Conservation (phyloP, 306 rosid species). For the Vachellia pachyceras region DNA sequence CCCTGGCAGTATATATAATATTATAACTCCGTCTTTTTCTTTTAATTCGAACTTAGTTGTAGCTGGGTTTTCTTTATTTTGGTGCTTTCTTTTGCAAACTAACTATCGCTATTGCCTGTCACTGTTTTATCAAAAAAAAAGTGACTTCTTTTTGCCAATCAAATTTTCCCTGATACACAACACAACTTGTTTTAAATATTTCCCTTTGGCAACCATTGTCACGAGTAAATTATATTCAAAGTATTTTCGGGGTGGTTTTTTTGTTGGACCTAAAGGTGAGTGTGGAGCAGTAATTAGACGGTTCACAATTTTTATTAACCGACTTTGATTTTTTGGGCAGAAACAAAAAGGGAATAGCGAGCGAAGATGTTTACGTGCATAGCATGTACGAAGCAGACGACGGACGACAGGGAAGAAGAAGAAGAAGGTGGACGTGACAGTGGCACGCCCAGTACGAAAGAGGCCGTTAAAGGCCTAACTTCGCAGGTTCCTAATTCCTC, state of each 20-base stretch:
- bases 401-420: conserved; percentile 59
- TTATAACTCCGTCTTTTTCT: not conserved
- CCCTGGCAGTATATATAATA: conserved; percentile 19
- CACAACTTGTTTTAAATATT: not conserved
- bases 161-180: not conserved
- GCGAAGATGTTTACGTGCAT: conserved; percentile 89
- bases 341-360: conserved; percentile 8
- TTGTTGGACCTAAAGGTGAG: not conserved
- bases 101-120: conserved; percentile 31
- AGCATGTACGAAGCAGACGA: conserved; percentile 75
- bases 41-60: conserved; percentile 5
- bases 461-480: conserved; percentile 95
- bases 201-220: conserved; percentile 10
- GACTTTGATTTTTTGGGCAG: conserved; percentile 42
- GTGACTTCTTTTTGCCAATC: conserved; percentile 28
- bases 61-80: conserved; percentile 18
- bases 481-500: conserved; percentile 68
- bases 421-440: conserved; percentile 68
- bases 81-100: conserved; percentile 10
- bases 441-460: conserved; percentile 91
- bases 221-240: not conserved
- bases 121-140: conserved; percentile 51
- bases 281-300: not conserved
- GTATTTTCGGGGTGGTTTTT: not conserved
- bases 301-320: not conserved